phyloP scores from a whole-genome alignment of 805 yeast genomes.

The Kuraishia borneana region DNA sequence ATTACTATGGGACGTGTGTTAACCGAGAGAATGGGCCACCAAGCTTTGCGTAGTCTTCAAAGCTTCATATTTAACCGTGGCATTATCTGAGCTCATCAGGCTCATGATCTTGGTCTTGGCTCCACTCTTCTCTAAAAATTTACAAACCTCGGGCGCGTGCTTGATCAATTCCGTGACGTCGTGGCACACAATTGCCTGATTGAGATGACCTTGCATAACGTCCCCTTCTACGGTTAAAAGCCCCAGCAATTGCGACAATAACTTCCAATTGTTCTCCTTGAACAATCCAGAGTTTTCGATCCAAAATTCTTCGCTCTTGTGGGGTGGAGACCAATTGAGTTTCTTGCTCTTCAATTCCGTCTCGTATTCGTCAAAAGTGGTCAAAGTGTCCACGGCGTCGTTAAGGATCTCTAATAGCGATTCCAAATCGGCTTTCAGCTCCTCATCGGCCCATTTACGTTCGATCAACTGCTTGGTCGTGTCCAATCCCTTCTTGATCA shows the following conservation, averaged over 20 bases:
- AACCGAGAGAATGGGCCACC: slow-evolving; percentile 77
- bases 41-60: slow-evolving; percentile 89
- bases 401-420: slow-evolving; percentile 48
- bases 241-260: slow-evolving; percentile 49
- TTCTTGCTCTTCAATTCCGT: slow-evolving; percentile 73
- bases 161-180: slow-evolving; percentile 56
- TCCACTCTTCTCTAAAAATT: slow-evolving; percentile 40
- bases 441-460: slow-evolving; percentile 93
- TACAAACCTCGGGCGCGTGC: slow-evolving; percentile 49
- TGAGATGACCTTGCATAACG: slow-evolving; percentile 16
- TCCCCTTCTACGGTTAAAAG: slow-evolving; percentile 29
- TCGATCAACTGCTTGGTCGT: slow-evolving; percentile 60
- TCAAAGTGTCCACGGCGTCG: slow-evolving; percentile 64
- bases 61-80: slow-evolving; percentile 91
- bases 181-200: slow-evolving; percentile 52
- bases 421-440: slow-evolving; percentile 63
- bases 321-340: slow-evolving; percentile 88
- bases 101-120: slow-evolving; percentile 78
- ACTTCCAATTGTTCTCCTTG: slow-evolving; percentile 66
- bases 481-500: slow-evolving; percentile 65
- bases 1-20: too few species aligned
- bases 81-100: slow-evolving; percentile 66
- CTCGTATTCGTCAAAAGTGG: slow-evolving; percentile 87
- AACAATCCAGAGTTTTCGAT: slow-evolving; percentile 67
- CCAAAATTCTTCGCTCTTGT: slow-evolving; percentile 84